These are phyloP conservation scores for Serendipita sp. DNA, from an alignment of 768 basidiomycete species.

Conservation along the genomic window DNA sequence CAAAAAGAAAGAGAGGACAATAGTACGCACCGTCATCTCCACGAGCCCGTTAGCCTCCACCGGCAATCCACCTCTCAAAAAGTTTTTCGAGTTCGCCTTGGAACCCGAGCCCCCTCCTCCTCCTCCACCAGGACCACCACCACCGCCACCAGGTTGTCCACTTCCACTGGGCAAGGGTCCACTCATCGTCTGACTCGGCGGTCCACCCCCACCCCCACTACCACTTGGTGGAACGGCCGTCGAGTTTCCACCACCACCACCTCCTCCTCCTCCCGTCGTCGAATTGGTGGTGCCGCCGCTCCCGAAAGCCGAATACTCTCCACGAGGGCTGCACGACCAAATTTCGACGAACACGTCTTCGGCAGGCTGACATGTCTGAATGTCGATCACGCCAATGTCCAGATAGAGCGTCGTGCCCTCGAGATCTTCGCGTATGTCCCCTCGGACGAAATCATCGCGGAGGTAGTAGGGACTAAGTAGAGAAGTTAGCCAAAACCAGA, in stretches of 20 bases:
- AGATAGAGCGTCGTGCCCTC: slow-evolving; percentile 22
- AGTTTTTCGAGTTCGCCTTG: slow-evolving; percentile 18
- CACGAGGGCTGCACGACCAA: slow-evolving; percentile 18
- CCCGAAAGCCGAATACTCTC: not conserved
- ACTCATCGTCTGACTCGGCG: too few species aligned
- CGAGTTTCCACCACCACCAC: too few species aligned
- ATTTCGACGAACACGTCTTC: slow-evolving; percentile 25
- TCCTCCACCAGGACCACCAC: not conserved
- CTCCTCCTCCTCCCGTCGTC: slow-evolving; percentile 15
- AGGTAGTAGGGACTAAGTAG: slow-evolving; percentile 16
- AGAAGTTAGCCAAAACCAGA: too few species aligned
- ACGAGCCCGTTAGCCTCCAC: slow-evolving; percentile 24
- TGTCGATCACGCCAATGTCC: slow-evolving; percentile 26
- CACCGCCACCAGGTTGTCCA: not conserved
- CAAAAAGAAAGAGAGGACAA: not conserved
- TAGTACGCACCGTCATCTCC: slow-evolving; percentile 15
- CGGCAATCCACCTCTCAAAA: slow-evolving; percentile 23
- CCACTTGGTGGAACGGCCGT: too few species aligned
- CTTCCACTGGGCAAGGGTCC: too few species aligned
- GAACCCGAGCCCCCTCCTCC: not conserved
- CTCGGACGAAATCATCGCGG: slow-evolving; percentile 19
- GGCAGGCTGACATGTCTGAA: slow-evolving; percentile 24
- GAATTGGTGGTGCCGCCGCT: slow-evolving; percentile 14
- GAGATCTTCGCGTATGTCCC: slow-evolving; percentile 20
- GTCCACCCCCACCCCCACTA: too few species aligned